Conservation (phyloP, 768 basidiomycete genomes). For the Mycena latifolia region DNA sequence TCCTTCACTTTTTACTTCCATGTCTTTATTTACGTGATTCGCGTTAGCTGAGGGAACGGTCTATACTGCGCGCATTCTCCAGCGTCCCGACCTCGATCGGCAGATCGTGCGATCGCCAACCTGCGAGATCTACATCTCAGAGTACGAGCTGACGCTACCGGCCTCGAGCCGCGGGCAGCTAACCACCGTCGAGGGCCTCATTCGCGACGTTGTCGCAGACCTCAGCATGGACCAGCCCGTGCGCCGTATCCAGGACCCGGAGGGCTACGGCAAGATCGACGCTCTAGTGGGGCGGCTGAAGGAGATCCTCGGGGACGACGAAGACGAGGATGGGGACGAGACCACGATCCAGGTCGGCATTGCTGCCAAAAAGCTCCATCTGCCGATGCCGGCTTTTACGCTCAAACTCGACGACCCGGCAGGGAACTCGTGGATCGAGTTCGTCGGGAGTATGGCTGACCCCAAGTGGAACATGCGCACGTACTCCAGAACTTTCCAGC, state of each 20-base stretch:
- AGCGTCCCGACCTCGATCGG: slow-evolving; percentile 85
- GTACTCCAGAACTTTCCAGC: slow-evolving; percentile 83
- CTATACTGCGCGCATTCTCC: slow-evolving; percentile 85
- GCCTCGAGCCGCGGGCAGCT: slow-evolving; percentile 87
- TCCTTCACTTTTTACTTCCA: not conserved
- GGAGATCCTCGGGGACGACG: slow-evolving; percentile 72
- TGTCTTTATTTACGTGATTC: not conserved
- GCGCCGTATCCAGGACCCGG: slow-evolving; percentile 82
- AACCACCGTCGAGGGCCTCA: slow-evolving; percentile 95
- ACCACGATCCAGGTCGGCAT: slow-evolving; percentile 41
- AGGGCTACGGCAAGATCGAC: slow-evolving; percentile 80
- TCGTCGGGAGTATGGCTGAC: slow-evolving; percentile 86
- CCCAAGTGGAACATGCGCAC: slow-evolving; percentile 93
- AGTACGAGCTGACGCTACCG: slow-evolving; percentile 93
- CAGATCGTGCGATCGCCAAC: slow-evolving; percentile 92
- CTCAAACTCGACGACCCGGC: slow-evolving; percentile 92
- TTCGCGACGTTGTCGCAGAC: slow-evolving; percentile 86
- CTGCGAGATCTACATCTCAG: slow-evolving; percentile 87
- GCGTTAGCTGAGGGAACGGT: slow-evolving; percentile 80
- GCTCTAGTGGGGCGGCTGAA: slow-evolving; percentile 75
- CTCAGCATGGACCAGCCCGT: slow-evolving; percentile 86
- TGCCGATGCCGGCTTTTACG: slow-evolving; percentile 80
- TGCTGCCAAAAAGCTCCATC: slow-evolving; percentile 54
- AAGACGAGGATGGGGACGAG: slow-evolving; percentile 62
- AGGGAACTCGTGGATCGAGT: slow-evolving; percentile 98